A percentile compares a stretch with the other conserved stretches of the same genome.
Conservation (phyloP, 371 early-diverging fungal species). For the Lichtheimia corymbifera region DNA sequence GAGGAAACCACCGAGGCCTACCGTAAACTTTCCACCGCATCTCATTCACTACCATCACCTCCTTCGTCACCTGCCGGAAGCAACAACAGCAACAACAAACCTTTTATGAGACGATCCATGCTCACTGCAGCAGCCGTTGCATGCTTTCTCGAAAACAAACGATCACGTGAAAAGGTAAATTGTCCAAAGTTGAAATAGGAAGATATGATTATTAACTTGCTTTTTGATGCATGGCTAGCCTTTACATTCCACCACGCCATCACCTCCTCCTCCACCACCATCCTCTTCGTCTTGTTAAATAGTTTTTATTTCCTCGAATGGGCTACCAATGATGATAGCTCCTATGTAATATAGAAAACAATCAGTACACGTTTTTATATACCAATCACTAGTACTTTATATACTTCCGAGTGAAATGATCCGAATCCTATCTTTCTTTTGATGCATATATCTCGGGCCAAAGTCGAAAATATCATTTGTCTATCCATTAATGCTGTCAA, state of each 20-base stretch:
- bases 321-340: too few relatives aligned
- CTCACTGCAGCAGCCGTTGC: conserved; percentile 18
- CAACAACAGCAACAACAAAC: not conserved
- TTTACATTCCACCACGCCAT: too few relatives aligned
- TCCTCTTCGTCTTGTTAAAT: too few relatives aligned
- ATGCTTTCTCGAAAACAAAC: conserved; percentile 21
- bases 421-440: too few relatives aligned
- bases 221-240: too few relatives aligned
- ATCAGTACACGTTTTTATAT: too few relatives aligned
- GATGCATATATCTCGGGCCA: conserved; percentile 28
- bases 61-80: conserved; percentile 30
- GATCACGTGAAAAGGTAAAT: conserved; percentile 3
- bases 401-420: not conserved
- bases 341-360: too few relatives aligned
- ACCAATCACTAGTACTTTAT: not conserved
- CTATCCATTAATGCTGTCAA: conserved; percentile 30
- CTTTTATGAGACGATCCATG: conserved; percentile 13
- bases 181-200: not conserved
- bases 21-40: not conserved
- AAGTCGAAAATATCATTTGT: conserved; percentile 36
- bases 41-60: conserved; percentile 33
- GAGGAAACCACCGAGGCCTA: conserved; percentile 27
- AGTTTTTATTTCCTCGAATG: too few relatives aligned
- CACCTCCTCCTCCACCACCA: too few relatives aligned
- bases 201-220: too few relatives aligned